A percentile compares a stretch with the other conserved stretches of the same genome.
phyloP scores from a whole-genome alignment of 805 yeast species.

The Wickerhamomyces hampshirensis region DNA sequence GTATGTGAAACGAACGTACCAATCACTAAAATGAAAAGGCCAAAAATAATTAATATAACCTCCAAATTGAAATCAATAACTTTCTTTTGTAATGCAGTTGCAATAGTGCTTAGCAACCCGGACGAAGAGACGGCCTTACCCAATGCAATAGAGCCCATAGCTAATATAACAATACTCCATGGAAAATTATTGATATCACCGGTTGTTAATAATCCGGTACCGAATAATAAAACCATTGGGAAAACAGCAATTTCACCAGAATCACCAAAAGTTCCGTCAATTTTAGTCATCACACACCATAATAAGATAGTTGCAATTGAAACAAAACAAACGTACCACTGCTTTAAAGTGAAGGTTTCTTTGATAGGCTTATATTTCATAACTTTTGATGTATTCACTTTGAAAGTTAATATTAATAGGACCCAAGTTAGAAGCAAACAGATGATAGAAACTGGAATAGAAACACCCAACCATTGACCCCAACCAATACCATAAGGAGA shows the following conservation, averaged over 20 bases:
- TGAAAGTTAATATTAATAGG: conserved; percentile 52
- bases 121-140: conserved; percentile 94
- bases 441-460: conserved; percentile 72
- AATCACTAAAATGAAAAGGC: conserved; percentile 72
- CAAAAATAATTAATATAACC: conserved; percentile 76
- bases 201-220: conserved; percentile 76
- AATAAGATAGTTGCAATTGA: conserved; percentile 68
- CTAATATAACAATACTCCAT: conserved; percentile 92
- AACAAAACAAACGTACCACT: conserved; percentile 70
- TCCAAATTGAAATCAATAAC: conserved; percentile 60
- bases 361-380: conserved; percentile 44
- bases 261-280: conserved; percentile 75
- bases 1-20: conserved; percentile 97
- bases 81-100: conserved; percentile 56
- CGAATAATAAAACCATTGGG: conserved; percentile 84
- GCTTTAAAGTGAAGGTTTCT: conserved; percentile 65
- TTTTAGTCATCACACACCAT: conserved; percentile 84
- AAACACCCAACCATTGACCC: conserved; percentile 90
- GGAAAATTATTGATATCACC: conserved; percentile 92
- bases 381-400: conserved; percentile 43
- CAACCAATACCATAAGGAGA: conserved; percentile 61
- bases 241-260: conserved; percentile 88
- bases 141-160: conserved; percentile 95
- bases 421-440: conserved; percentile 67
- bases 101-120: conserved; percentile 78